phyloP scores from a whole-genome alignment of 306 rosid genomes.

The Lathyrus tuberosus region DNA sequence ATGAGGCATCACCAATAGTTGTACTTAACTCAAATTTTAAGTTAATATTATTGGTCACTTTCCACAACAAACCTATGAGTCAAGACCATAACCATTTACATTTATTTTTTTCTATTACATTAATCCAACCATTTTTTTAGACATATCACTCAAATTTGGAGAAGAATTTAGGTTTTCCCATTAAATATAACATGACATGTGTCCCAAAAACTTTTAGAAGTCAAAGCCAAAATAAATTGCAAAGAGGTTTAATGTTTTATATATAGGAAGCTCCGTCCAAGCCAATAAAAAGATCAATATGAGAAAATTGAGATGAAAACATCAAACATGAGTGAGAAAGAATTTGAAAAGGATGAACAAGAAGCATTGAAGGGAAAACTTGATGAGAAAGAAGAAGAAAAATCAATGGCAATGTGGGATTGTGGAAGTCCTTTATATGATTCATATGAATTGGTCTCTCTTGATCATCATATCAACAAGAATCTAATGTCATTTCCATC shows the following conservation, averaged over 20 bases:
- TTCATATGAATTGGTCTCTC: constrained; percentile 59
- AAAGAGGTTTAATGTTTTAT: neutral
- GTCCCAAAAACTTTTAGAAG: constrained; percentile 13
- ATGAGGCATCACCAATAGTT: too few relatives aligned
- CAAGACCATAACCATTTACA: constrained; percentile 8
- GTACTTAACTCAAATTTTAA: too few relatives aligned
- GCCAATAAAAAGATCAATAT: neutral
- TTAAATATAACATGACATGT: constrained; percentile 12
- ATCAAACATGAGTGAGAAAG: constrained; percentile 15
- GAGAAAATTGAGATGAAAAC: constrained; percentile 8
- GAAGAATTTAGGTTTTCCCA: neutral
- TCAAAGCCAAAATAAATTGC: constrained; percentile 27
- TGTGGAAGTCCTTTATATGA: constrained; percentile 82
- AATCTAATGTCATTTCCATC: constrained; percentile 60
- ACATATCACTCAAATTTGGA: neutral
- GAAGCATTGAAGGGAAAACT: constrained; percentile 34
- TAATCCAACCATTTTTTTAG: neutral
- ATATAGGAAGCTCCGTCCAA: constrained; percentile 32
- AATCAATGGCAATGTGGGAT: constrained; percentile 57
- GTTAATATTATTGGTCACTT: constrained; percentile 36
- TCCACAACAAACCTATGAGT: constrained; percentile 27
- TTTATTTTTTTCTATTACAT: neutral
- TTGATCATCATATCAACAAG: constrained; percentile 58
- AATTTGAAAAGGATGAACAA: constrained; percentile 14
- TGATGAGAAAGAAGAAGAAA: constrained; percentile 30